Conservation (phyloP, 495 filamentous ascomycete genomes). For the Durotheca rogersii region DNA sequence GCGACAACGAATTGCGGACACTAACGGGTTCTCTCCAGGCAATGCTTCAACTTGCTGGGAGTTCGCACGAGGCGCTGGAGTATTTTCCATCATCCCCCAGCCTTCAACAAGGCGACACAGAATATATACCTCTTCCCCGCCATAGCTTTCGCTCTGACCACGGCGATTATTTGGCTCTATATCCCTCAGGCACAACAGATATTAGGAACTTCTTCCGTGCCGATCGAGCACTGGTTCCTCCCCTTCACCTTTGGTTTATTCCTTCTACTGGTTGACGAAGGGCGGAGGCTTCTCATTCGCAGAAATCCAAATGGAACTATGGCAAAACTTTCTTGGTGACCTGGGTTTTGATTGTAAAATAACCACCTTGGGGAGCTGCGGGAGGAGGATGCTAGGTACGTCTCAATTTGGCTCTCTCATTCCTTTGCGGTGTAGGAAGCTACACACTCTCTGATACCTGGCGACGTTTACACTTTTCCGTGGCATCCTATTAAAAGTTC, state of each 20-base stretch:
- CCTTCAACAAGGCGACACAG: slow-evolving; percentile 56
- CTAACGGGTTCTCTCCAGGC: slow-evolving; percentile 39
- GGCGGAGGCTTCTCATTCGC: slow-evolving; percentile 54
- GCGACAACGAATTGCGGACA: not conserved
- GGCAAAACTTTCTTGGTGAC: slow-evolving; percentile 55
- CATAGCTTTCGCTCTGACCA: slow-evolving; percentile 60
- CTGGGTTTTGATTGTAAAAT: not conserved
- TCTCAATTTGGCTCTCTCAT: too few relatives aligned
- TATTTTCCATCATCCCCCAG: slow-evolving; percentile 65
- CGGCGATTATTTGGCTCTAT: slow-evolving; percentile 65
- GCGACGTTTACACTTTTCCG: too few relatives aligned
- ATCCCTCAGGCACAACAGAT: slow-evolving; percentile 57
- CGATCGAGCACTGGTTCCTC: slow-evolving; percentile 66
- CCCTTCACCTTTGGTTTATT: slow-evolving; percentile 63
- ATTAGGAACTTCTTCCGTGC: slow-evolving; percentile 56
- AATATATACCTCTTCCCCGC: slow-evolving; percentile 67
- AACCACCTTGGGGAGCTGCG: too few relatives aligned
- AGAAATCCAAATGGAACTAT: slow-evolving; percentile 49
- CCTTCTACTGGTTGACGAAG: slow-evolving; percentile 60
- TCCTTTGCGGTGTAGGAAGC: too few relatives aligned
- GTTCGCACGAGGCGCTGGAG: slow-evolving; percentile 63
- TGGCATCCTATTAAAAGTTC: too few relatives aligned
- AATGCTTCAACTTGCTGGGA: slow-evolving; percentile 69
- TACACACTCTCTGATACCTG: too few relatives aligned
- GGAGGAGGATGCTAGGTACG: too few relatives aligned